Base-by-base conservation (phyloP, 1,139 yeast genomes). In the Sugiyamaella sp. region DNA sequence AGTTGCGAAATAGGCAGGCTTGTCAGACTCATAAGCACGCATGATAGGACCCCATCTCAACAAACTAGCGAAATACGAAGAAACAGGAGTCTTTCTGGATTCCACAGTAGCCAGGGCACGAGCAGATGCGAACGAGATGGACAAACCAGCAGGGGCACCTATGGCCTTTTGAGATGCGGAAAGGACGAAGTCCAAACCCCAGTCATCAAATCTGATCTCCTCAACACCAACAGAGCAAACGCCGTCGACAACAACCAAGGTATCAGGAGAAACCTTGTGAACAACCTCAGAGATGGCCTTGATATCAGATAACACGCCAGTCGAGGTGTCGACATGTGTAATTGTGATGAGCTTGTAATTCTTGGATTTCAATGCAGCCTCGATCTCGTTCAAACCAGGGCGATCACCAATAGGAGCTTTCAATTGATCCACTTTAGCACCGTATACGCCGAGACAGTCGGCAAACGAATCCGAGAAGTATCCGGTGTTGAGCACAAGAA, bases 131-230 rank as follows among this genome's bases (percentile, higher is more conserved):
- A 80, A 81, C 33, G 88, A 83, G 63, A 91, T 80, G 20, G 93
- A 82, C 64, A 91, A 80, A 25, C 99, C 99, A 14, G 97, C 85
- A 51, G 98, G 97, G 32, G 86, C 95, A 53, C 97, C 97, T 66
- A 91, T 77, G 37, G 97, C 98, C 77, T 91, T 93, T 73, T 91
- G 98, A 20, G 97, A 89, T 1, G 96, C 98, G 49, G 96, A 86
- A 62, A 91, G 77, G 43, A 84, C 95, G 64, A 80, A 89, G 72
- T 91, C 99, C 54, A 91, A 71, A 8, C 90, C 91, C 98, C 98
- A 93, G 32, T 80, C 79, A 70, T 89, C 95, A 69, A 93, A 91
- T 66, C 86, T 84, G 61, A 93, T 75, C 63, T 83, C 79, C 73
- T 91, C 99, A 56, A 89, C 95, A 29, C 87, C 98, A 59, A 91